Evolutionary conservation across 2,329 filamentous ascomycete species (phyloP).

Genomic region (Botryotinia narcissicola): DNA sequence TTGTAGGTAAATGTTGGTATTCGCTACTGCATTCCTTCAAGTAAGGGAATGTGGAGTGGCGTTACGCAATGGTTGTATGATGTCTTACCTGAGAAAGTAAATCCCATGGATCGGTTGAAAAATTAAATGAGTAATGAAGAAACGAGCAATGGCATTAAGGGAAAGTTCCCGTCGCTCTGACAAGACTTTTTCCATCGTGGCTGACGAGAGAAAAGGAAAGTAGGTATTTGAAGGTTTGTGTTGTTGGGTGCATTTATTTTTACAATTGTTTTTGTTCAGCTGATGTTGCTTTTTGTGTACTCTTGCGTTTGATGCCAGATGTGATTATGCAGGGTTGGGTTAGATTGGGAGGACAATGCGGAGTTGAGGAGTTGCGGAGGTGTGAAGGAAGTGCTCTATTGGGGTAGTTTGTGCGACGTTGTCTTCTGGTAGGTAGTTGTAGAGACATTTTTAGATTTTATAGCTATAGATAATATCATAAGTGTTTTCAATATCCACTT

Average conservation of each 20-base stretch:
- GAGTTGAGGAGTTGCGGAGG: not conserved
- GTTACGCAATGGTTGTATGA: not conserved
- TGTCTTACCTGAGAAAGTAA: not conserved
- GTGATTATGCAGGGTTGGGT: not conserved
- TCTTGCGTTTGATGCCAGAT: not conserved
- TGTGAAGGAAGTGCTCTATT: not conserved
- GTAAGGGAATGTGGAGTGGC: conserved; percentile 3
- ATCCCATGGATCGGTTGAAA: conserved; percentile 5
- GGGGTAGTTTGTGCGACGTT: not conserved
- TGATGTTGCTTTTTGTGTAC: not conserved
- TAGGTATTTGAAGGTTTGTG: not conserved
- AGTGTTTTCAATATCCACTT: not conserved
- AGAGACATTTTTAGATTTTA: not conserved
- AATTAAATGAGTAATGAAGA: not conserved
- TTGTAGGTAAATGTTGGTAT: not conserved
- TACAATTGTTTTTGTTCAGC: not conserved
- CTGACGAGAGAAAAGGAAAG: not conserved
- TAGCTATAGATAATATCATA: not conserved
- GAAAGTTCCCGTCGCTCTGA: not conserved
- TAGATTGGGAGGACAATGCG: not conserved
- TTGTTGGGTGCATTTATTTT: not conserved
- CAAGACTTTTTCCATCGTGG: not conserved
- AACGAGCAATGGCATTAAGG: not conserved
- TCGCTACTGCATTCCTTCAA: not conserved
- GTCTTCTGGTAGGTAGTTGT: not conserved